Conservation (phyloP, 805 yeast species). For the Lachancea lanzarotensis region DNA sequence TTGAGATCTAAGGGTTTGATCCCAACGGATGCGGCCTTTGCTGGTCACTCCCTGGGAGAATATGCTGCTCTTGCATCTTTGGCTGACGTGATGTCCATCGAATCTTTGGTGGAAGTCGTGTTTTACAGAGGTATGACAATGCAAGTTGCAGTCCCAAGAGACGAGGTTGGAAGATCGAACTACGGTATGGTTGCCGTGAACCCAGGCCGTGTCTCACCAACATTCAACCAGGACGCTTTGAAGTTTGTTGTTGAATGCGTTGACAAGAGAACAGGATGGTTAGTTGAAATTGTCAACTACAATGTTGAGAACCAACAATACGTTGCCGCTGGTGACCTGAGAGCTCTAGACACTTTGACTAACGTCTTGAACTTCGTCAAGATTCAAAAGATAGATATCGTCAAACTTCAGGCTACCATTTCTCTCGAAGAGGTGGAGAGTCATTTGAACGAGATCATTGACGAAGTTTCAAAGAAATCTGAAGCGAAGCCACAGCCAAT, state of each 20-base stretch:
- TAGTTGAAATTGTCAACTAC: constrained; percentile 95
- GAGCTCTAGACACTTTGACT: constrained; percentile 88
- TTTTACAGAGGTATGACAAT: constrained; percentile 99
- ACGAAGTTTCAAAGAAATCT: constrained; percentile 76
- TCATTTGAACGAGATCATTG: constrained; percentile 82
- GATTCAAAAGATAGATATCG: constrained; percentile 89
- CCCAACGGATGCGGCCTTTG: constrained; percentile 88
- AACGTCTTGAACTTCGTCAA: constrained; percentile 91
- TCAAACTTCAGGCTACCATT: constrained; percentile 73
- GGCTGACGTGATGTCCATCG: constrained; percentile 98
- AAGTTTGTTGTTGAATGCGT: constrained; percentile 91
- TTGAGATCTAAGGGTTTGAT: constrained; percentile 93
- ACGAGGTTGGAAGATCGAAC: constrained; percentile 88
- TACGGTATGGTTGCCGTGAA: constrained; percentile 99
- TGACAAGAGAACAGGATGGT: constrained; percentile 78
- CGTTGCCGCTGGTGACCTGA: constrained; percentile 97
- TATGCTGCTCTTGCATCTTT: constrained; percentile 95
- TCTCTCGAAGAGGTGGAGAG: constrained; percentile 82
- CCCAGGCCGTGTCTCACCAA: constrained; percentile 84
- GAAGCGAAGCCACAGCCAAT: constrained; percentile 92
- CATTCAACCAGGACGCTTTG: constrained; percentile 89
- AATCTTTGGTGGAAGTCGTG: constrained; percentile 92
- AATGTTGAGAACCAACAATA: constrained; percentile 98
- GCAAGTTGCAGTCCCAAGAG: constrained; percentile 99
- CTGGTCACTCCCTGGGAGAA: constrained; percentile 99